A percentile compares a stretch with the other conserved stretches of the same genome.
phyloP scores from a whole-genome alignment of 2,329 filamentous ascomycete genomes.

The Ambrosiella xylebori region DNA sequence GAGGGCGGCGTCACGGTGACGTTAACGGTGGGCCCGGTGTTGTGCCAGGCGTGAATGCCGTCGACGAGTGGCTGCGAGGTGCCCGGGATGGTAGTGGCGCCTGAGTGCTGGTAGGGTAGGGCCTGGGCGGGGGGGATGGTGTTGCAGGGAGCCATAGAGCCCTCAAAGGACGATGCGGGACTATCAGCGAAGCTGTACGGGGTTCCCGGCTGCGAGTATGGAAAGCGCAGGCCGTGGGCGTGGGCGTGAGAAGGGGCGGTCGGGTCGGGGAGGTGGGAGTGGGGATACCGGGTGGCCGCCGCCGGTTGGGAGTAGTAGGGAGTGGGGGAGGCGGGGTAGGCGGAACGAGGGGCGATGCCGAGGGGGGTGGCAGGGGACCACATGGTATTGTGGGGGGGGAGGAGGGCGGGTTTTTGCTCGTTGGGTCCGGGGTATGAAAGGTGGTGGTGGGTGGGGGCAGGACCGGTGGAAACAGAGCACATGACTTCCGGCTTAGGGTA shows the following conservation, averaged over 20 bases:
- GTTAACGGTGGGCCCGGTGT: background rate
- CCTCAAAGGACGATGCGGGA: slow-evolving; percentile 4
- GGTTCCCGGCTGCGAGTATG: background rate
- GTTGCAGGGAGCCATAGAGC: background rate
- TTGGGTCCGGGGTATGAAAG: background rate
- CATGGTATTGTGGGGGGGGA: background rate
- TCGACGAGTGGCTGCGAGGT: too few relatives aligned
- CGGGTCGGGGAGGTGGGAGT: background rate
- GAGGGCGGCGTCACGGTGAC: background rate
- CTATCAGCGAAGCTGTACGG: slow-evolving; percentile 1
- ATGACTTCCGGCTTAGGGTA: slow-evolving; percentile 3
- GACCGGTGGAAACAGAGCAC: background rate
- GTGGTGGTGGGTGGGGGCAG: background rate
- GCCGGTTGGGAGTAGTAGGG: background rate
- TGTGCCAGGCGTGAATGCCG: background rate
- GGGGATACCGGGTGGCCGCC: too few relatives aligned
- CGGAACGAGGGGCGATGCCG: background rate
- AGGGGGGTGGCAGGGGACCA: background rate
- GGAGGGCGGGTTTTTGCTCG: background rate
- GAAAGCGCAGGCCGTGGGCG: background rate
- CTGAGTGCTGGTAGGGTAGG: background rate
- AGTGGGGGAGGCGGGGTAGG: too few relatives aligned
- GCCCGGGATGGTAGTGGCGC: too few relatives aligned
- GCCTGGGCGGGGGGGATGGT: background rate
- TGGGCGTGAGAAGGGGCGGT: background rate